These are phyloP conservation scores for Sporisorium scitamineum DNA, from an alignment of 1,284 basidiomycete genomes.

Conservation along the genomic window DNA sequence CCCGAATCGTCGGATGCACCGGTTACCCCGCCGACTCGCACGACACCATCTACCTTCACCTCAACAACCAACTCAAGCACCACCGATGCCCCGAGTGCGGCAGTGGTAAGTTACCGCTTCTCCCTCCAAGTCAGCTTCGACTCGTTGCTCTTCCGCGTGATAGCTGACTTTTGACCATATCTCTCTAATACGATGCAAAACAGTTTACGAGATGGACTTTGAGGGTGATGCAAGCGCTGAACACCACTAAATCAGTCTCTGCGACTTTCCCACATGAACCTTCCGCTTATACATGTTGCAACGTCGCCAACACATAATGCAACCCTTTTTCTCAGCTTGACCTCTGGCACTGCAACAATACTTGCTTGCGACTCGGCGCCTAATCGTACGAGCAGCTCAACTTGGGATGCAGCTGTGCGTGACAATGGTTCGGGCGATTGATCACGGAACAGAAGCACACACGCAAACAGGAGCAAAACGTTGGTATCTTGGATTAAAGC, in stretches of 20 bases:
- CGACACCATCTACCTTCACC: constrained; percentile 67
- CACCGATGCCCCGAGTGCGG: constrained; percentile 68
- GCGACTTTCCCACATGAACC: neutral
- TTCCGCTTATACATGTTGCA: constrained; percentile 12
- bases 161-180: neutral
- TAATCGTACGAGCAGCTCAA: too few relatives aligned
- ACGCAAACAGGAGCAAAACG: neutral
- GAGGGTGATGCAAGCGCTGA: constrained; percentile 52
- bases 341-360: neutral
- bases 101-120: constrained; percentile 54
- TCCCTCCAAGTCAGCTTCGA: too few relatives aligned
- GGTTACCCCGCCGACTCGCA: constrained; percentile 67
- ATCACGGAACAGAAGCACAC: neutral
- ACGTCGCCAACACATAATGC: constrained; percentile 25
- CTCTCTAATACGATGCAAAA: neutral
- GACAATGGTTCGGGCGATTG: too few relatives aligned
- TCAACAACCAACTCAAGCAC: constrained; percentile 60
- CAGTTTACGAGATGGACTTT: constrained; percentile 64
- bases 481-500: constrained; percentile 20
- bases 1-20: constrained; percentile 66
- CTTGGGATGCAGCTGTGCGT: too few relatives aligned
- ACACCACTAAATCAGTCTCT: constrained; percentile 46
- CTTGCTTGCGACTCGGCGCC: neutral
- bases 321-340: constrained; percentile 26
- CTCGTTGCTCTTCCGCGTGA: neutral